Conservation (phyloP, 2,329 filamentous ascomycete genomes). For the Penicillium griseofulvum region DNA sequence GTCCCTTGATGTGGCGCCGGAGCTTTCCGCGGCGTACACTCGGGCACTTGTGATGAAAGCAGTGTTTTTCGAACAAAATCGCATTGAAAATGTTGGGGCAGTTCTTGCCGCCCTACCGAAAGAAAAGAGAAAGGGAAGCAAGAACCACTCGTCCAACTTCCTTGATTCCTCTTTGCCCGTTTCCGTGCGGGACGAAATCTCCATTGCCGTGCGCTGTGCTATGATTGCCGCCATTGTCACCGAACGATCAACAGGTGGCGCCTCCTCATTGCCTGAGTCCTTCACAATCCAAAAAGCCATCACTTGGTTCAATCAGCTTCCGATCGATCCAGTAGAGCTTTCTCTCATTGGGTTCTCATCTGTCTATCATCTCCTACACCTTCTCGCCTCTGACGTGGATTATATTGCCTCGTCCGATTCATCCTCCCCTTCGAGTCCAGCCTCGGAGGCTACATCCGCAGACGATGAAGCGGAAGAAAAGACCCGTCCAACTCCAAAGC, state of each 20-base stretch:
- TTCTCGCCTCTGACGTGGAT: conserved; percentile 42
- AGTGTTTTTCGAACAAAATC: conserved; percentile 55
- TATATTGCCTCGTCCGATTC: conserved; percentile 37
- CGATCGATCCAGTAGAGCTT: conserved; percentile 44
- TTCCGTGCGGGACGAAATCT: conserved; percentile 52
- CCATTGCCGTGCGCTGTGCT: conserved; percentile 57
- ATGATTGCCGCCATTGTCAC: conserved; percentile 56
- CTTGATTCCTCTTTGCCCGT: conserved; percentile 55
- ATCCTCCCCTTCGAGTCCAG: conserved; percentile 28
- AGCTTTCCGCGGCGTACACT: conserved; percentile 68
- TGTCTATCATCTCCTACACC: conserved; percentile 42
- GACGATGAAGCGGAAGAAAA: conserved; percentile 31
- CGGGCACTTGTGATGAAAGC: conserved; percentile 59
- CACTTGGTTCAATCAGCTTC: conserved; percentile 42
- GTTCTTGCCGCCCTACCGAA: conserved; percentile 55
- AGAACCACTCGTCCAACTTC: conserved; percentile 43
- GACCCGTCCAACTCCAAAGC: conserved; percentile 5
- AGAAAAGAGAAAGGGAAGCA: conserved; percentile 30
- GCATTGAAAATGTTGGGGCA: conserved; percentile 51
- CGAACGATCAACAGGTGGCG: conserved; percentile 33
- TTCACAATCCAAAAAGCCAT: conserved; percentile 43
- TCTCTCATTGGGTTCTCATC: conserved; percentile 44
- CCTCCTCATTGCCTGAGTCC: conserved; percentile 32
- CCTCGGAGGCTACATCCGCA: conserved; percentile 24
- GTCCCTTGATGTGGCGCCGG: conserved; percentile 71